Percentiles rank a stretch among this genome's conserved stretches.
These are phyloP conservation scores for Annulohypoxylon bovei DNA, from an alignment of 495 filamentous ascomycete species.

Conservation along the genomic window DNA sequence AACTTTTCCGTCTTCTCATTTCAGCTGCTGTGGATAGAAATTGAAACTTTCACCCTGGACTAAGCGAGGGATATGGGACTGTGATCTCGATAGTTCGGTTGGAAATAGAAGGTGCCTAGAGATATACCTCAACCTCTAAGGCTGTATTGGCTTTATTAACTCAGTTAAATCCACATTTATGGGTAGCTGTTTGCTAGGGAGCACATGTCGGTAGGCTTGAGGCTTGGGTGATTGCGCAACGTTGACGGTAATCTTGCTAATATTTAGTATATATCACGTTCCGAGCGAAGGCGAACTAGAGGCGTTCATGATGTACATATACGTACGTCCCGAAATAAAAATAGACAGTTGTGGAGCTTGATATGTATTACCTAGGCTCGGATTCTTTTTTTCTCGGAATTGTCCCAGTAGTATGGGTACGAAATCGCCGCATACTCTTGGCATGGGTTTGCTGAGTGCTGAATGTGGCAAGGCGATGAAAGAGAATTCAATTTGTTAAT, in stretches of 20 bases:
- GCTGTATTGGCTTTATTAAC: not conserved
- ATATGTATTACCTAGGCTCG: not conserved
- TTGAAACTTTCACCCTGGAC: not conserved
- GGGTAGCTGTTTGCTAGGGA: conserved; percentile 4
- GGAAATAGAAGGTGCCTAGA: not conserved
- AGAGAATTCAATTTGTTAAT: conserved; percentile 17
- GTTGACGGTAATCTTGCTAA: not conserved
- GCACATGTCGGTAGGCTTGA: not conserved
- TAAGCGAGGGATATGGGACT: not conserved
- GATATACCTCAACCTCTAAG: not conserved
- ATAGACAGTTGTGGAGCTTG: not conserved
- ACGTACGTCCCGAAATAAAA: not conserved
- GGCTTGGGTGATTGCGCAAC: not conserved
- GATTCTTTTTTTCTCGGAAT: conserved; percentile 12
- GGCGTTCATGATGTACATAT: not conserved
- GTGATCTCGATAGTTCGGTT: not conserved
- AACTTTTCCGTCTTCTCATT: not conserved
- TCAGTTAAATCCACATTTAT: conserved; percentile 3
- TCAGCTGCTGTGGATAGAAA: not conserved
- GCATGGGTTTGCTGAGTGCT: conserved; percentile 14
- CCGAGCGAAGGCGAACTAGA: not conserved
- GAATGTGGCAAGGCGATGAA: conserved; percentile 5
- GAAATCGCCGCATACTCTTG: conserved; percentile 33
- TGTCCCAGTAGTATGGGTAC: conserved; percentile 25
- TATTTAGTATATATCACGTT: not conserved